A percentile compares a stretch with the other conserved stretches of the same genome.
phyloP scores from a whole-genome alignment of 306 rosid species.

The Quercus gilva region DNA sequence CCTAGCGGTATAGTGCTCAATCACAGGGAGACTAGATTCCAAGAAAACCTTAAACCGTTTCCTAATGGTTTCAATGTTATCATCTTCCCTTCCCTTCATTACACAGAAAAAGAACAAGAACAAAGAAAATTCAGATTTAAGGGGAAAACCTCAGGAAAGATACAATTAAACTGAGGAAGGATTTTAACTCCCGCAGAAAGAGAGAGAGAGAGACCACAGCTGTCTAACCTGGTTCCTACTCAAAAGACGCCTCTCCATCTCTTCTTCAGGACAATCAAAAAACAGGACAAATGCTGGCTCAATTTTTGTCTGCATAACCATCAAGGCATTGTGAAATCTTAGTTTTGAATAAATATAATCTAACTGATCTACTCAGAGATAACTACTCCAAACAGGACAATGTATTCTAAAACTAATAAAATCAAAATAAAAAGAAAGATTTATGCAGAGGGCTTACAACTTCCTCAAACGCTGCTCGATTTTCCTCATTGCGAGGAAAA shows the following conservation, averaged over 20 bases:
- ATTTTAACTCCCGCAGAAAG: not conserved
- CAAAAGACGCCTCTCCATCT: constrained; percentile 92
- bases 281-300: constrained; percentile 84
- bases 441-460: constrained; percentile 52
- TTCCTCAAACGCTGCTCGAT: constrained; percentile 94
- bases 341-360: not conserved
- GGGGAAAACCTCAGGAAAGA: not conserved
- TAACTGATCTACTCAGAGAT: constrained; percentile 6
- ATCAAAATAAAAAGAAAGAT: not conserved
- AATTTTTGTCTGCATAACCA: constrained; percentile 73
- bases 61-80: constrained; percentile 93
- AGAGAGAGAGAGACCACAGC: not conserved
- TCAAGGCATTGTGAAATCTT: not conserved
- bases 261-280: constrained; percentile 83
- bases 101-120: constrained; percentile 14
- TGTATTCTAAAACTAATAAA: not conserved
- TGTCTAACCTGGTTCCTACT: constrained; percentile 75
- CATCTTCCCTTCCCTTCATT: constrained; percentile 90
- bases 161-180: not conserved
- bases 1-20: constrained; percentile 65
- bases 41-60: constrained; percentile 88
- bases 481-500: constrained; percentile 99
- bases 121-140: not conserved
- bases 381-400: not conserved
- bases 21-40: constrained; percentile 88